Conservation (phyloP, 1,284 basidiomycete genomes). For the Anthracocystis setariae region DNA sequence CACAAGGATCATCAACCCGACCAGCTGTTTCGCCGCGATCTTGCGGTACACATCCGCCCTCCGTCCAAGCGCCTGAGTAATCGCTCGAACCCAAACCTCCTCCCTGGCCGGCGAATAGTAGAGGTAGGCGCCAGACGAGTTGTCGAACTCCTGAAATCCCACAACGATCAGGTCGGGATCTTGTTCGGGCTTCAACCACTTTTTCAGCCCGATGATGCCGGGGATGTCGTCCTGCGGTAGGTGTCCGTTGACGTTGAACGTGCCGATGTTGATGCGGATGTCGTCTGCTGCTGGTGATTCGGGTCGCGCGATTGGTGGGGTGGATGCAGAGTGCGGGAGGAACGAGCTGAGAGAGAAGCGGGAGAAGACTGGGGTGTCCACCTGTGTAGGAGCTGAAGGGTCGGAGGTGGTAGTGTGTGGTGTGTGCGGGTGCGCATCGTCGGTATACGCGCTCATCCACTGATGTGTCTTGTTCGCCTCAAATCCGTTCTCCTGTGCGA, state of each 20-base stretch:
- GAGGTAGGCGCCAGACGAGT: conserved; percentile 42
- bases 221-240: conserved; percentile 19
- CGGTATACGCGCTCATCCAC: conserved; percentile 36
- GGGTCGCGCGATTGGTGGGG: conserved; percentile 9
- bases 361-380: conserved; percentile 42
- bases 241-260: conserved; percentile 44
- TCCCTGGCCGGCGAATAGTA: conserved; percentile 51
- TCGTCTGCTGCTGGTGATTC: conserved; percentile 38
- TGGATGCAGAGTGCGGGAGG: conserved; percentile 1
- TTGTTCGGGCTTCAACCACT: conserved; percentile 42
- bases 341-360: conserved; percentile 42
- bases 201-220: conserved; percentile 32
- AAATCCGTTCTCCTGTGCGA: conserved; percentile 29
- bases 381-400: not conserved
- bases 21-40: conserved; percentile 49
- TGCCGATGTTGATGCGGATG: conserved; percentile 40
- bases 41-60: conserved; percentile 20
- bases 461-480: conserved; percentile 17
- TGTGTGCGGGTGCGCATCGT: conserved; percentile 8
- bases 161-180: conserved; percentile 50
- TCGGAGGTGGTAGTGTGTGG: not conserved
- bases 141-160: conserved; percentile 55
- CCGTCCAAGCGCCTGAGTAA: conserved; percentile 27
- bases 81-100: conserved; percentile 31
- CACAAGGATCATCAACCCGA: conserved; percentile 44